Percentiles rank a stretch among this genome's conserved stretches.
Evolutionary conservation across 2,329 filamentous ascomycete genomes (phyloP).

Genomic region (Rasamsonia emersonii): DNA sequence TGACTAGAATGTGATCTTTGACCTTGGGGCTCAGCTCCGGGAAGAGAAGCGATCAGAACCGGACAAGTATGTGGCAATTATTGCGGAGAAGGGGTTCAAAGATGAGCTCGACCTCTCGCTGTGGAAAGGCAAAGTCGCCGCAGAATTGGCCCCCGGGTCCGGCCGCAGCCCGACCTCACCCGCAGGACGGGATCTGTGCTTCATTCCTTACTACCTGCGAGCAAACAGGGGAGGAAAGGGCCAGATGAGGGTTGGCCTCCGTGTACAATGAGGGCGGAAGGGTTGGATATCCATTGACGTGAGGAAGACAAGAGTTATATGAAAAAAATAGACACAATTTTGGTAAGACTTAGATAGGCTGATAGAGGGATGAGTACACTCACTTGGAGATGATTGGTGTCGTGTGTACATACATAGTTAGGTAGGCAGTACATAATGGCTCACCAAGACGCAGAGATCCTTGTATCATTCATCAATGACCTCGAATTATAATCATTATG

Average conservation of each 20-base stretch:
- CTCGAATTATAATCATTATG: too few relatives aligned
- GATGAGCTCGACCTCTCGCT: slow-evolving; percentile 19
- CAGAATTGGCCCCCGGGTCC: slow-evolving; percentile 9
- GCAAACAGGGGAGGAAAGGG: slow-evolving; percentile 48
- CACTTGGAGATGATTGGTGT: too few relatives aligned
- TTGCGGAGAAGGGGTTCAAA: slow-evolving; percentile 1
- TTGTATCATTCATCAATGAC: too few relatives aligned
- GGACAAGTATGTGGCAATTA: background rate
- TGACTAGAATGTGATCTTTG: background rate
- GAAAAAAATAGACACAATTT: too few relatives aligned
- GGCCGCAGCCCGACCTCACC: slow-evolving; percentile 6
- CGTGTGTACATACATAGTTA: too few relatives aligned
- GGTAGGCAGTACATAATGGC: too few relatives aligned
- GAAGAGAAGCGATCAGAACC: background rate
- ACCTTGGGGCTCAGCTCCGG: background rate
- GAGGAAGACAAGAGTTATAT: too few relatives aligned
- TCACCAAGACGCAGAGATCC: too few relatives aligned
- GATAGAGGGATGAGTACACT: too few relatives aligned
- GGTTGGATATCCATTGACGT: too few relatives aligned
- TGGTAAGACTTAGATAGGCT: too few relatives aligned
- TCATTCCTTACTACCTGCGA: slow-evolving; percentile 50
- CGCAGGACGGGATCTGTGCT: slow-evolving; percentile 30
- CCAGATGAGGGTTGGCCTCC: slow-evolving; percentile 40
- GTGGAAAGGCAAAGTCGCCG: slow-evolving; percentile 17
- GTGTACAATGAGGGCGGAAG: too few relatives aligned